Base-by-base conservation (phyloP, 176 grass and related monocot genomes). In the Thalia dealbata region DNA sequence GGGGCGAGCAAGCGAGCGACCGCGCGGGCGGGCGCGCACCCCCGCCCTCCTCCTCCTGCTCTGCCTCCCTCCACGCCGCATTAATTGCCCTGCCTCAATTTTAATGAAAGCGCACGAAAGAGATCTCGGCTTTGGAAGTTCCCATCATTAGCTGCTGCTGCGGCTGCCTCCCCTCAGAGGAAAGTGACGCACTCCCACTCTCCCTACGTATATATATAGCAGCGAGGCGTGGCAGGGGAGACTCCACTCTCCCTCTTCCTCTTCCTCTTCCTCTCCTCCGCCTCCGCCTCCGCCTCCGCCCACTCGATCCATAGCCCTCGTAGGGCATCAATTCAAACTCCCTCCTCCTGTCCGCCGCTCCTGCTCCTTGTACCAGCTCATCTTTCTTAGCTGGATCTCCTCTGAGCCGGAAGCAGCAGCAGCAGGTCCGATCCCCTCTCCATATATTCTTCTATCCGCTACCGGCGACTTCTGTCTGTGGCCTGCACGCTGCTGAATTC, bases 1-100 rank as follows among this genome's bases (percentile, higher is more conserved):
- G 19, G 21, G 6, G 18, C 64, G 30, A 19, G 64, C 64, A 30
- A 18, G 64, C 32, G 64, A 48, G 45, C 1, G 45, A 48, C 32
- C 32, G 32, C 32, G 32, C 15, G 30, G 32, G 64, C 32, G 64
- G 16, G 35, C 64, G 14, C 16, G 1, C 28, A 65, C 30, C 62
- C 28, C 14, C 27, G 27, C 13, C 62, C 28, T n/a, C 19, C 30
- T 10, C 26, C 24, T 63, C 25, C 24, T 7, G 3, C 13, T 28
- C 25, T 67, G 38, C 19, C 65, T 44, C 19, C 65, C 38, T 68
- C 35, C 65, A 68, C 65, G 65, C 65, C 35, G 38, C 65, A 68
- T 68, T 68, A 68, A 68, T 68, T 68, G 65, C 35, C 18, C 65
- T 68, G 65, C 65, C 65, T 68, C 65, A 43, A 43, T 68, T 68